A percentile compares a stretch with the other conserved stretches of the same genome.
Conservation (phyloP, 1,139 yeast genomes). For the Hansenula lynferdii region DNA sequence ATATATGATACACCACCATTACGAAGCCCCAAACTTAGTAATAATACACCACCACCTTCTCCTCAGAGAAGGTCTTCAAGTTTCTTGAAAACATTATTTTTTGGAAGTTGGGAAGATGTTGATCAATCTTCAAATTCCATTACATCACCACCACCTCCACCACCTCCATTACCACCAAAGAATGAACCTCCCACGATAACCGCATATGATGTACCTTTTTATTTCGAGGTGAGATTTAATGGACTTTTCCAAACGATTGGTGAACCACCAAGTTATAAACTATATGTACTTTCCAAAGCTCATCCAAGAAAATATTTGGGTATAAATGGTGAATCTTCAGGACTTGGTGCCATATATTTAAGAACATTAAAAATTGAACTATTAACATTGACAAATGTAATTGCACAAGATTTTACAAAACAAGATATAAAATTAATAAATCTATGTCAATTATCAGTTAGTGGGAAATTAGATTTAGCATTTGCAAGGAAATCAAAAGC, state of each 20-base stretch:
- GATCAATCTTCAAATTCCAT: background rate
- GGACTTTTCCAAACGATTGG: slow-evolving; percentile 34
- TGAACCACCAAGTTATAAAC: slow-evolving; percentile 35
- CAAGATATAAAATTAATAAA: slow-evolving; percentile 7
- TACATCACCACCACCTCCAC: background rate
- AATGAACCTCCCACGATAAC: slow-evolving; percentile 26
- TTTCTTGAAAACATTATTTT: slow-evolving; percentile 3
- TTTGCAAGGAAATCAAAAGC: slow-evolving; percentile 30
- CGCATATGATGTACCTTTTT: slow-evolving; percentile 38
- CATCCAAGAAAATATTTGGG: slow-evolving; percentile 36
- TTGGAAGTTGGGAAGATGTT: slow-evolving; percentile 2
- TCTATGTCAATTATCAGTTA: slow-evolving; percentile 33
- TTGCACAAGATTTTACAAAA: slow-evolving; percentile 11
- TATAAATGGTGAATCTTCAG: slow-evolving; percentile 39
- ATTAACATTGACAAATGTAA: slow-evolving; percentile 13
- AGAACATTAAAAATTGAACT: slow-evolving; percentile 36
- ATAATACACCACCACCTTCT: slow-evolving; percentile 7
- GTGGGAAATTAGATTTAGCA: slow-evolving; percentile 38
- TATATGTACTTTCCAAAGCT: slow-evolving; percentile 33
- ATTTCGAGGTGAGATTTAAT: slow-evolving; percentile 40
- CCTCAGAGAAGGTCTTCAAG: slow-evolving; percentile 2
- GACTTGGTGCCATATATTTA: slow-evolving; percentile 42
- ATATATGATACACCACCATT: slow-evolving; percentile 22
- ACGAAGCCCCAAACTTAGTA: background rate
- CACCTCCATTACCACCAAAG: slow-evolving; percentile 3